phyloP scores from a whole-genome alignment of 169 alveolate genomes.

The Eimeria falciformis region DNA sequence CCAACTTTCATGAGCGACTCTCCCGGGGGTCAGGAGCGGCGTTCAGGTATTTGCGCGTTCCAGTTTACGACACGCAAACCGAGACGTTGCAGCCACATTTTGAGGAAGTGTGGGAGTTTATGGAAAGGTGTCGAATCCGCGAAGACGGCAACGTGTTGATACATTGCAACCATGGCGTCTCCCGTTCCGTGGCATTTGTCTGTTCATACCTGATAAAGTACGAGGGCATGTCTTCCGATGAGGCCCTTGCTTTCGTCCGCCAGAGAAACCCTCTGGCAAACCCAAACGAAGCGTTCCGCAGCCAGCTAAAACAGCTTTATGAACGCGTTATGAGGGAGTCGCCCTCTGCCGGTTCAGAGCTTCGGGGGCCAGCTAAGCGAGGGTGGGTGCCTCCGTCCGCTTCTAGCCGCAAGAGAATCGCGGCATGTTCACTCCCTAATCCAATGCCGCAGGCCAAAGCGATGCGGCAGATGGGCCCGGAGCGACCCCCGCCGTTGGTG shows the following conservation, averaged over 20 bases:
- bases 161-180: conserved; percentile 89
- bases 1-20: conserved; percentile 74
- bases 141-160: conserved; percentile 86
- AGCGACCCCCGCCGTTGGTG: conserved; percentile 68
- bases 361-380: conserved; percentile 5
- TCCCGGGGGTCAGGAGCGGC: conserved; percentile 15
- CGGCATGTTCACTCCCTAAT: background rate
- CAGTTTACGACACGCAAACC: conserved; percentile 73
- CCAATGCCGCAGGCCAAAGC: conserved; percentile 45
- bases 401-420: conserved; percentile 30
- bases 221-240: conserved; percentile 83
- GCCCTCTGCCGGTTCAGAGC: conserved; percentile 7
- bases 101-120: conserved; percentile 67
- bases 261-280: conserved; percentile 83
- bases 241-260: conserved; percentile 85
- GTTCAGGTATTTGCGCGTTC: conserved; percentile 71
- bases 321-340: conserved; percentile 31
- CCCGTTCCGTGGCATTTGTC: conserved; percentile 88
- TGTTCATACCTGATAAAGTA: conserved; percentile 87
- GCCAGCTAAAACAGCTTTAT: conserved; percentile 74
- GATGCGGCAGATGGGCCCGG: conserved; percentile 51
- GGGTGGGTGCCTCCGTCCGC: conserved; percentile 47
- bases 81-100: conserved; percentile 70
- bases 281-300: conserved; percentile 89
- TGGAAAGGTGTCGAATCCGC: conserved; percentile 77